Conservation (phyloP, 1,139 yeast species). For the Zhuliangozyma blackwelliae region DNA sequence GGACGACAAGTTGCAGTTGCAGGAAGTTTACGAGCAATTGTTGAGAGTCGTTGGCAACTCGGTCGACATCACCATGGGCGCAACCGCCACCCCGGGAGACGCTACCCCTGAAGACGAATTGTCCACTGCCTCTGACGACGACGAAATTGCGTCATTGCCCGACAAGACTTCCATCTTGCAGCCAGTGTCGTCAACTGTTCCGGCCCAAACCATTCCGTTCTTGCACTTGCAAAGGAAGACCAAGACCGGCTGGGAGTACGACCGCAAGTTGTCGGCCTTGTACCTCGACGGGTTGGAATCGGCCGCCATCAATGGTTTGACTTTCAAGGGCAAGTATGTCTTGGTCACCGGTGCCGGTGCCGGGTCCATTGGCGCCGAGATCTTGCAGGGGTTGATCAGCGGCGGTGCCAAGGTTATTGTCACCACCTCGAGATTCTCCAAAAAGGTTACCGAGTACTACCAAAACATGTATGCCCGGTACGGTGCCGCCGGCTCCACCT, state of each 20-base stretch:
- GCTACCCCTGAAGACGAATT: constrained; percentile 41
- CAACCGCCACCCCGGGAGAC: constrained; percentile 42
- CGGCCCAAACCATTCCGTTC: constrained; percentile 90
- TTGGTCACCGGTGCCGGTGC: constrained; percentile 98
- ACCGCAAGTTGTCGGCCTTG: constrained; percentile 67
- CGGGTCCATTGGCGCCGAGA: constrained; percentile 97
- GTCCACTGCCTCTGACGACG: constrained; percentile 40
- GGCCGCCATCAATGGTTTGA: constrained; percentile 89
- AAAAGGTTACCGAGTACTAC: constrained; percentile 91
- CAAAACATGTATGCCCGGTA: constrained; percentile 88
- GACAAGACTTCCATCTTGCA: constrained; percentile 64
- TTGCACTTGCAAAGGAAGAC: constrained; percentile 81
- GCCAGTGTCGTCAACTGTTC: constrained; percentile 70
- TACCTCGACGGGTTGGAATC: constrained; percentile 88
- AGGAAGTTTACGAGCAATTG: constrained; percentile 73
- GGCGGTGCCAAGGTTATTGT: constrained; percentile 98
- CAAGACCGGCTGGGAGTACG: constrained; percentile 81
- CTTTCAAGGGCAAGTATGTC: constrained; percentile 85
- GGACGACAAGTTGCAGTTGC: constrained; percentile 70
- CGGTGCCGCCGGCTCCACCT: constrained; percentile 88
- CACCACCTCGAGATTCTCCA: constrained; percentile 93
- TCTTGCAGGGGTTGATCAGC: constrained; percentile 87
- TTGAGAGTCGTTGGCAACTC: constrained; percentile 68
- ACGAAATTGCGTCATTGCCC: constrained; percentile 81
- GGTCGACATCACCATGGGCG: constrained; percentile 54